Percentiles rank a stretch among this genome's conserved stretches.
phyloP scores from a whole-genome alignment of 2,329 filamentous ascomycete species.

The Alternaria conjuncta region DNA sequence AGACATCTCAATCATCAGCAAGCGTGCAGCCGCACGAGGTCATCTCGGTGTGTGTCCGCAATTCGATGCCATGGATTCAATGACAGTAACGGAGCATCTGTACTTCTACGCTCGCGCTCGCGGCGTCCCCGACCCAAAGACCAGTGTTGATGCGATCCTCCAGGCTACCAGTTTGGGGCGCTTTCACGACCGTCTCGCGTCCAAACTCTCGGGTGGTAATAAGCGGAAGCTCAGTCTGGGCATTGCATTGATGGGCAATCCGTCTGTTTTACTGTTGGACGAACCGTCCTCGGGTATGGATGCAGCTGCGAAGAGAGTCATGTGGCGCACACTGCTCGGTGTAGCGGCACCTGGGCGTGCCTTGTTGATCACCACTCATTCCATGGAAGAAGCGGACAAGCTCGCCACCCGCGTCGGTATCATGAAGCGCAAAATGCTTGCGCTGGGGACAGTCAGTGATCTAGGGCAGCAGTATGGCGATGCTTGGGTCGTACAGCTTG shows the following conservation, averaged over 20 bases:
- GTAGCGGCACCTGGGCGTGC: constrained; percentile 75
- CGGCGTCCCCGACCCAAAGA: constrained; percentile 74
- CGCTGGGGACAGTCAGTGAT: constrained; percentile 75
- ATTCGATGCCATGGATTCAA: constrained; percentile 78
- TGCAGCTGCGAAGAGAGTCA: constrained; percentile 85
- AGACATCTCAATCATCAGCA: constrained; percentile 73
- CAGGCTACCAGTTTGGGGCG: constrained; percentile 76
- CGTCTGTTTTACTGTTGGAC: constrained; percentile 83
- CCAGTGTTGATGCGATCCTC: constrained; percentile 82
- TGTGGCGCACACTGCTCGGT: constrained; percentile 84
- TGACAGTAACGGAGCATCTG: constrained; percentile 88
- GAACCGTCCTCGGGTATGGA: constrained; percentile 91
- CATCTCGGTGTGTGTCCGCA: constrained; percentile 90
- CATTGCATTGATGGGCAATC: constrained; percentile 92
- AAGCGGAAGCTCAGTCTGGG: constrained; percentile 90
- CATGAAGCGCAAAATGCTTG: constrained; percentile 84
- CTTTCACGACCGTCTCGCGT: constrained; percentile 77
- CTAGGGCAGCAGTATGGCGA: constrained; percentile 79
- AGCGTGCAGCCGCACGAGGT: constrained; percentile 73
- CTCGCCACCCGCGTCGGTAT: constrained; percentile 85
- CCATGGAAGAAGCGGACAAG: constrained; percentile 94
- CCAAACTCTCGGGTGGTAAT: constrained; percentile 85
- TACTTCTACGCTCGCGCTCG: constrained; percentile 85
- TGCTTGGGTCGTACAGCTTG: constrained; percentile 80
- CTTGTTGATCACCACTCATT: constrained; percentile 88